Conservation (phyloP, 2,329 filamentous ascomycete species). For the Beauveria pseudobassiana region DNA sequence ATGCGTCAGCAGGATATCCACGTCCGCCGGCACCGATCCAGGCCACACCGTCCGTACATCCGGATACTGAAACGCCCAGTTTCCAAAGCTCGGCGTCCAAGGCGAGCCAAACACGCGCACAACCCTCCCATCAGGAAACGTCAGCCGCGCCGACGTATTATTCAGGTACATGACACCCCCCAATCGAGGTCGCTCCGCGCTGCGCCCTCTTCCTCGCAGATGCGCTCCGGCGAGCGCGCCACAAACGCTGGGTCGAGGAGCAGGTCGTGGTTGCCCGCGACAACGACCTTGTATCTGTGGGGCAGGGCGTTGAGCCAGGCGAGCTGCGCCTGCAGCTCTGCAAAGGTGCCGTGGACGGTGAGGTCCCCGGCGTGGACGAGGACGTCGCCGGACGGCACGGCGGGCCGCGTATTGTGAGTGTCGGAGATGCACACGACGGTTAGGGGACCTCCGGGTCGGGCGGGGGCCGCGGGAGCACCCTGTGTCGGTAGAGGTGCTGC, state of each 20-base stretch:
- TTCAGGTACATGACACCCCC: conserved; percentile 27
- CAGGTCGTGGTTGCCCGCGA: conserved; percentile 40
- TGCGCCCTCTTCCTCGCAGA: conserved; percentile 11
- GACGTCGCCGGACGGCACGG: conserved; percentile 35
- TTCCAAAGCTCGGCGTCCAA: conserved; percentile 23
- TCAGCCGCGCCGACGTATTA: conserved; percentile 19
- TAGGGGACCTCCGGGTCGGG: conserved; percentile 8
- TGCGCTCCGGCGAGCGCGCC: background rate
- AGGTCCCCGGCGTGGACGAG: conserved; percentile 42
- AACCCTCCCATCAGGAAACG: conserved; percentile 19
- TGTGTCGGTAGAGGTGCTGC: conserved; percentile 1
- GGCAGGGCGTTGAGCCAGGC: conserved; percentile 33
- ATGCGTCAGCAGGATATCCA: conserved; percentile 32
- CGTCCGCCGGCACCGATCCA: conserved; percentile 17
- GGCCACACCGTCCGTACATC: conserved; percentile 19
- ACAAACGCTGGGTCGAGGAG: conserved; percentile 20
- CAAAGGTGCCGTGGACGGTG: conserved; percentile 31
- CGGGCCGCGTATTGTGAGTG: conserved; percentile 33
- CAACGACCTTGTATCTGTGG: conserved; percentile 35
- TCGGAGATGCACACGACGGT: conserved; percentile 37
- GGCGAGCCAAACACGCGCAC: conserved; percentile 30
- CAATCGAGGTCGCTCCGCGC: conserved; percentile 19
- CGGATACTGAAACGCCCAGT: conserved; percentile 35
- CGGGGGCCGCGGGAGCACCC: background rate
- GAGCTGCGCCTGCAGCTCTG: conserved; percentile 31